phyloP scores from a whole-genome alignment of 2,329 filamentous ascomycete genomes.

The Gnomoniopsis smithogilvyi region DNA sequence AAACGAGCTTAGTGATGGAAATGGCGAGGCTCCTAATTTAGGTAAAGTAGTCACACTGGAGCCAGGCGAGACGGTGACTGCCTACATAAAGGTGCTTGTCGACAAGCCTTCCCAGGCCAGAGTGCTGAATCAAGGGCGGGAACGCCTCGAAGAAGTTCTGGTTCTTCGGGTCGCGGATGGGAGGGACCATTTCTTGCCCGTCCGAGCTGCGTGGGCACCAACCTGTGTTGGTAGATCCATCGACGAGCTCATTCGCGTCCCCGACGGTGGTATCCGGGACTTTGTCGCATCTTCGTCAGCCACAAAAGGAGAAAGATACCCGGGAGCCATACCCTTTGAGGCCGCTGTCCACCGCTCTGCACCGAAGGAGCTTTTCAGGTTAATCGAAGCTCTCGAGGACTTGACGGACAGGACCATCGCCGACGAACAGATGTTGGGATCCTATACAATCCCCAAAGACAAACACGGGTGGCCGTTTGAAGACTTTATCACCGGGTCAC shows the following conservation, averaged over 20 bases:
- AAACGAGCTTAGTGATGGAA: constrained; percentile 34
- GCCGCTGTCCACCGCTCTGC: constrained; percentile 70
- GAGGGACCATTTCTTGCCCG: constrained; percentile 85
- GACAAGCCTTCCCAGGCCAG: constrained; percentile 61
- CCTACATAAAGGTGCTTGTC: constrained; percentile 66
- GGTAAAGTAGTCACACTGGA: constrained; percentile 63
- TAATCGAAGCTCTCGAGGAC: constrained; percentile 74
- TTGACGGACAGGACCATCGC: constrained; percentile 55
- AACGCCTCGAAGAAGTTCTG: constrained; percentile 77
- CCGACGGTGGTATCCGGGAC: constrained; percentile 71
- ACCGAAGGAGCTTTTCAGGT: constrained; percentile 81
- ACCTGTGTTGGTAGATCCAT: constrained; percentile 82
- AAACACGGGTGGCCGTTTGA: constrained; percentile 58
- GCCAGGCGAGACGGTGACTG: constrained; percentile 77
- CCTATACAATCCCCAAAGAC: constrained; percentile 47
- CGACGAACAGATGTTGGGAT: constrained; percentile 60
- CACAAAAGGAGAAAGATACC: constrained; percentile 27
- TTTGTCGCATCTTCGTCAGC: constrained; percentile 34
- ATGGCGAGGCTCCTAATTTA: constrained; percentile 27
- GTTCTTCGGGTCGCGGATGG: constrained; percentile 81
- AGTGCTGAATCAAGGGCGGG: constrained; percentile 65
- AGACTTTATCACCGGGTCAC: constrained; percentile 5
- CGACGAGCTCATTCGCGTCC: constrained; percentile 83
- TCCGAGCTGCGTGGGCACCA: constrained; percentile 74
- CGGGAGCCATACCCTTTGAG: constrained; percentile 51